Conservation (phyloP, 2,329 filamentous ascomycete species). For the Canariomyces notabilis region DNA sequence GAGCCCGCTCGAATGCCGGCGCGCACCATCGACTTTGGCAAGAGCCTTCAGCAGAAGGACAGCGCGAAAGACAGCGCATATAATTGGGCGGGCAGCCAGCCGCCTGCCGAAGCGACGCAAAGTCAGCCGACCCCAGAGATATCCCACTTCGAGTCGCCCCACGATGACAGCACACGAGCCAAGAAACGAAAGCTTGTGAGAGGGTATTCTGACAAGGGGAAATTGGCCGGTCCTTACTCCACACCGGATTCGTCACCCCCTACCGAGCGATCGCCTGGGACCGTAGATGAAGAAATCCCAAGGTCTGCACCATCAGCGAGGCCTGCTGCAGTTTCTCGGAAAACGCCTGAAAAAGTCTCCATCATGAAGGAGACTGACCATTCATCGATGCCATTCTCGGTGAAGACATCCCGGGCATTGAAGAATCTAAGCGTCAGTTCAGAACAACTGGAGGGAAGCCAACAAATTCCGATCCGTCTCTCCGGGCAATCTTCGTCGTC, state of each 20-base stretch:
- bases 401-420: conserved; percentile 22
- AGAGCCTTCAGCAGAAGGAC: conserved; percentile 5
- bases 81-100: conserved; percentile 6
- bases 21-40: conserved; percentile 7
- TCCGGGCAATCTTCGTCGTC: conserved; percentile 9
- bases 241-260: conserved; percentile 25
- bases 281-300: conserved; percentile 9
- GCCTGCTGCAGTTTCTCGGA: background rate
- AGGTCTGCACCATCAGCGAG: conserved; percentile 12
- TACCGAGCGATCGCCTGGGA: conserved; percentile 7
- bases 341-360: conserved; percentile 20
- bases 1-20: conserved; percentile 14
- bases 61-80: conserved; percentile 5
- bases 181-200: conserved; percentile 23
- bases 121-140: conserved; percentile 21
- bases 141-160: conserved; percentile 12
- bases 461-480: conserved; percentile 25
- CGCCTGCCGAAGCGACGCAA: conserved; percentile 10
- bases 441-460: conserved; percentile 6
- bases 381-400: conserved; percentile 19
- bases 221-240: conserved; percentile 19
- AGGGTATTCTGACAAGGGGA: conserved; percentile 19
- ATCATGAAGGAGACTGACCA: conserved; percentile 16
- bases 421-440: conserved; percentile 22
- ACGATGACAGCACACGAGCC: conserved; percentile 14